These are phyloP conservation scores for Vaccinium vitisidaea DNA, from an alignment of 148 eudicot genomes.

Conservation along the genomic window DNA sequence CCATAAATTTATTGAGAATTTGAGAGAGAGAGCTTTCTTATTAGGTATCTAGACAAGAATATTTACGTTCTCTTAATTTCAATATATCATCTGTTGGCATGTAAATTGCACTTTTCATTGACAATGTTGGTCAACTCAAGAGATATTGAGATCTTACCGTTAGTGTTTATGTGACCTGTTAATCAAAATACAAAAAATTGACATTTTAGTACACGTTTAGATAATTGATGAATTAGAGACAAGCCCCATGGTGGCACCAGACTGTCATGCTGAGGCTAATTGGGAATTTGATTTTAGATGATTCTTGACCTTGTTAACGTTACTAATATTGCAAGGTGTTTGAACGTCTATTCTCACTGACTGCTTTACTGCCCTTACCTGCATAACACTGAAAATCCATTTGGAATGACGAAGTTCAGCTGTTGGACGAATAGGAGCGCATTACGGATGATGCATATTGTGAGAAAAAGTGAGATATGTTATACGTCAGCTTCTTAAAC, in stretches of 20 bases:
- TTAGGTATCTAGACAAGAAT: slow-evolving; percentile 1
- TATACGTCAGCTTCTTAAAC: background rate
- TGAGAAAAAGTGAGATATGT: background rate
- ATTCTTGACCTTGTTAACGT: background rate
- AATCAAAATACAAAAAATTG: background rate
- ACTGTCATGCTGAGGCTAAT: background rate
- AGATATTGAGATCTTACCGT: background rate
- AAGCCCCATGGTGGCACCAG: background rate
- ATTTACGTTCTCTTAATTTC: background rate
- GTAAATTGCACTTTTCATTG: background rate
- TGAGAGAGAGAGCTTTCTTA: background rate
- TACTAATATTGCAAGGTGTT: background rate
- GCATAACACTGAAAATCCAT: background rate
- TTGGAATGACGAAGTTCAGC: background rate
- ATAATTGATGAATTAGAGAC: background rate
- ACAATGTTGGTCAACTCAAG: background rate
- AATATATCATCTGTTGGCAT: background rate
- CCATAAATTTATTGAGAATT: background rate
- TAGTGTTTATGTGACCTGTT: background rate
- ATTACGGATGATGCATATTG: background rate
- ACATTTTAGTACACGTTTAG: background rate
- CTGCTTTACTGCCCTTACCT: background rate
- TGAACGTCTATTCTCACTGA: background rate
- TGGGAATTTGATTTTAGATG: background rate
- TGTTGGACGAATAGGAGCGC: background rate